Percentiles rank a stretch among this genome's conserved stretches.
Evolutionary conservation across 768 basidiomycete species (phyloP).

Genomic region (Phlebiopsis gigantea): DNA sequence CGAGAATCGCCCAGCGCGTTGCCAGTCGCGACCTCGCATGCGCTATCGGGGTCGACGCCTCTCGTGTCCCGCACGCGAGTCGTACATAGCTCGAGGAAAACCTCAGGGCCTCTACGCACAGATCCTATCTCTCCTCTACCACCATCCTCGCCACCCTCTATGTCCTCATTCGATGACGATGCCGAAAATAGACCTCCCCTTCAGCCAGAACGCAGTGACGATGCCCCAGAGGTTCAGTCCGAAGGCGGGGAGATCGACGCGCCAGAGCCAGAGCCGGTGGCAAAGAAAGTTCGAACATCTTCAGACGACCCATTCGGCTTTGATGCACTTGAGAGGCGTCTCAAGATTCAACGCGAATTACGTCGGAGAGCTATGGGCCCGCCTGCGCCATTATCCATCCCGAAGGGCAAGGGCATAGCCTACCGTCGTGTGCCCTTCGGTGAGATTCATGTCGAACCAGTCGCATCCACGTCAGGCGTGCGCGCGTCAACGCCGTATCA

Average conservation of each 20-base stretch:
- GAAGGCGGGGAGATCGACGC: conserved; percentile 3
- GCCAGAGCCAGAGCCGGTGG: neutral
- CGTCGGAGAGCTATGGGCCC: neutral
- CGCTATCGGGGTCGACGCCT: conserved; percentile 4
- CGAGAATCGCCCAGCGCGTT: neutral
- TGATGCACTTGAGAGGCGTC: conserved; percentile 20
- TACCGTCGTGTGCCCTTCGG: conserved; percentile 17
- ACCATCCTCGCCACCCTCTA: conserved; percentile 21
- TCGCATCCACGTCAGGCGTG: conserved; percentile 1
- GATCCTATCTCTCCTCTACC: conserved; percentile 21
- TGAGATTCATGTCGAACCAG: conserved; percentile 12
- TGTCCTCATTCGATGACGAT: conserved; percentile 10
- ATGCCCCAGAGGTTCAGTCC: neutral
- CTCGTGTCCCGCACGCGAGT: neutral
- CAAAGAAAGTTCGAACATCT: neutral
- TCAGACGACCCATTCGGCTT: conserved; percentile 26
- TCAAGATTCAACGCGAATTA: conserved; percentile 16
- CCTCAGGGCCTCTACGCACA: conserved; percentile 2
- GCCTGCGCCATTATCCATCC: neutral
- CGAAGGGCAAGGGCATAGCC: neutral
- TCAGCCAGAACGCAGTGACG: neutral
- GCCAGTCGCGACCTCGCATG: neutral
- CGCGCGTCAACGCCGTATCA: conserved; percentile 20
- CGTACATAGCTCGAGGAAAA: neutral
- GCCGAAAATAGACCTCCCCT: neutral